These are phyloP conservation scores for Mucor lusitanicus DNA, from an alignment of 371 early-diverging fungal genomes.

Conservation along the genomic window DNA sequence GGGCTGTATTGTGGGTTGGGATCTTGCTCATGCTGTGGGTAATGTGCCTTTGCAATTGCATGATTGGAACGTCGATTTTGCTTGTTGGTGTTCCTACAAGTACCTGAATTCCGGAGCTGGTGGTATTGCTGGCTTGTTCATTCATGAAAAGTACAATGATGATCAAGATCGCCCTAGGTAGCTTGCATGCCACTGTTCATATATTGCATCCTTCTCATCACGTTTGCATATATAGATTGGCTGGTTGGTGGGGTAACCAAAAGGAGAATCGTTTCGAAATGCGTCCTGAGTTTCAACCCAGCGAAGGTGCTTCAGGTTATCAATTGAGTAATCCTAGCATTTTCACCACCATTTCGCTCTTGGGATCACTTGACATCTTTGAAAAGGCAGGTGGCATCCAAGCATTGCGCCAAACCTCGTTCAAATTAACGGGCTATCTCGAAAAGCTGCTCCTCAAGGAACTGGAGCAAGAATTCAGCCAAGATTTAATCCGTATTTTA, in stretches of 20 bases:
- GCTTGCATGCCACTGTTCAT: too few species aligned
- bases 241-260: slow-evolving; percentile 97
- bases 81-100: slow-evolving; percentile 98
- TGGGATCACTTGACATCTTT: slow-evolving; percentile 83
- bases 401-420: slow-evolving; percentile 72
- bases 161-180: slow-evolving; percentile 56
- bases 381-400: slow-evolving; percentile 66
- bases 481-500: slow-evolving; percentile 65
- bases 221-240: slow-evolving; percentile 50
- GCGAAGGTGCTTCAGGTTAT: slow-evolving; percentile 83
- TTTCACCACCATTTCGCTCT: slow-evolving; percentile 67
- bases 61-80: slow-evolving; percentile 97
- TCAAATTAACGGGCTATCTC: slow-evolving; percentile 81
- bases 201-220: too few species aligned
- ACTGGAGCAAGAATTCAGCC: slow-evolving; percentile 32
- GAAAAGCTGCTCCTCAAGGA: slow-evolving; percentile 56
- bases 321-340: slow-evolving; percentile 91
- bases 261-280: slow-evolving; percentile 80
- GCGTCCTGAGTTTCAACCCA: slow-evolving; percentile 75
- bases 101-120: slow-evolving; percentile 96
- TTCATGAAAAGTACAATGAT: slow-evolving; percentile 76
- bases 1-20: slow-evolving; percentile 94
- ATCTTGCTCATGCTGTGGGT: slow-evolving; percentile 96
- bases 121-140: slow-evolving; percentile 88
- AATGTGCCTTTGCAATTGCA: slow-evolving; percentile 89